Evolutionary conservation across 306 rosid species (phyloP).

Genomic region (Prunus mongolica): DNA sequence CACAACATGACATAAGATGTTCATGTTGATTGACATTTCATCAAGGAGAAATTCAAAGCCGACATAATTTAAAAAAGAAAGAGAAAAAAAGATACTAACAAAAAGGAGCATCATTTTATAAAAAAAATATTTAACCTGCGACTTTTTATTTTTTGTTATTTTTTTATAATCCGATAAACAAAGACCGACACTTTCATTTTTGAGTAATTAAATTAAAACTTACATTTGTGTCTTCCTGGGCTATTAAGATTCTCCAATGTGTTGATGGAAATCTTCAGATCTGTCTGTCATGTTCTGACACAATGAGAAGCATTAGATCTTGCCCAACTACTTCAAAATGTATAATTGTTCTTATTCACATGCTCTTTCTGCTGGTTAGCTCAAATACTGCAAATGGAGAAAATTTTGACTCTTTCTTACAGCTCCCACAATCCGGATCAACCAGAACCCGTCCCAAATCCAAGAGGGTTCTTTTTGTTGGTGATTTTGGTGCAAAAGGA

Average conservation of each 20-base stretch:
- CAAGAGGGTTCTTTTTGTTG: slow-evolving; percentile 41
- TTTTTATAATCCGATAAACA: too few species aligned
- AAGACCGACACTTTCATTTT: too few species aligned
- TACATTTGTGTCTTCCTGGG: too few species aligned
- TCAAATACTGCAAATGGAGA: slow-evolving; percentile 15
- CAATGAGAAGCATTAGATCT: slow-evolving; percentile 33
- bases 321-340: slow-evolving; percentile 23
- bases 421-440: slow-evolving; percentile 39
- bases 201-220: too few species aligned
- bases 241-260: not conserved
- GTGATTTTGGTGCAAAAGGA: slow-evolving; percentile 73
- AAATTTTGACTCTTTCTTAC: slow-evolving; percentile 44
- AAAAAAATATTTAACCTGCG: too few species aligned
- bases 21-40: too few species aligned
- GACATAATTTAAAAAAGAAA: too few species aligned
- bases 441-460: slow-evolving; percentile 33
- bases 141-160: too few species aligned
- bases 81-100: too few species aligned
- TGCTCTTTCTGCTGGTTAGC: slow-evolving; percentile 18
- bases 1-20: too few species aligned
- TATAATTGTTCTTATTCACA: slow-evolving; percentile 20
- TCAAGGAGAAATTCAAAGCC: too few species aligned
- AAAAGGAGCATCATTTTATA: too few species aligned
- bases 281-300: slow-evolving; percentile 6
- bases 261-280: not conserved